These are phyloP conservation scores for Begonia loranthoides DNA, from an alignment of 306 rosid species.

Conservation along the genomic window DNA sequence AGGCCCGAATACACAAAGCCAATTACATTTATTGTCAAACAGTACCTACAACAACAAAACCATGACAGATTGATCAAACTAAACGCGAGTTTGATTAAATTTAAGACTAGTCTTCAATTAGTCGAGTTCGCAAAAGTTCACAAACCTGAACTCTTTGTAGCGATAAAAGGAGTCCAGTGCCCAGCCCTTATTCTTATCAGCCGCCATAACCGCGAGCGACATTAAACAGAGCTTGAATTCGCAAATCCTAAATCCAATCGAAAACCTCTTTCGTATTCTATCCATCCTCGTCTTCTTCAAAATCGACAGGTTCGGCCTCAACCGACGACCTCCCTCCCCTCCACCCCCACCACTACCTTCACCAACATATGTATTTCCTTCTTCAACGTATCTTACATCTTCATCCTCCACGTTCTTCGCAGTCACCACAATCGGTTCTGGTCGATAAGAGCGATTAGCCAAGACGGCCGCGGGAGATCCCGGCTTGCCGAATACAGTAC, in stretches of 20 bases:
- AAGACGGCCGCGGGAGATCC: constrained; percentile 23
- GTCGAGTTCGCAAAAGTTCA: not conserved
- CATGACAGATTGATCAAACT: not conserved
- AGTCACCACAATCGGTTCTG: constrained; percentile 43
- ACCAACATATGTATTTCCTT: constrained; percentile 1
- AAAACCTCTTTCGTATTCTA: constrained; percentile 23
- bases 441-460: constrained; percentile 15
- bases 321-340: constrained; percentile 15
- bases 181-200: constrained; percentile 49
- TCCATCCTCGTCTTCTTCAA: constrained; percentile 24
- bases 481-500: constrained; percentile 4
- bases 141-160: constrained; percentile 56
- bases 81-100: not conserved
- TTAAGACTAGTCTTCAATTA: not conserved
- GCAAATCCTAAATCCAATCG: constrained; percentile 38
- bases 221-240: constrained; percentile 42
- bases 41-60: constrained; percentile 34
- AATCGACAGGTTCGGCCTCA: constrained; percentile 29
- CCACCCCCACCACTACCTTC: constrained; percentile 7
- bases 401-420: constrained; percentile 23
- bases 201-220: constrained; percentile 55
- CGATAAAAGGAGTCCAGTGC: constrained; percentile 43
- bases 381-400: constrained; percentile 12
- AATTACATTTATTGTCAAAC: constrained; percentile 37
- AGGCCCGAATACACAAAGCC: constrained; percentile 57